Evolutionary conservation across 805 yeast genomes (phyloP), one percentile per base, ranked within the genome.

Genomic region (Metschnikowia drakensbergensis): DNA sequence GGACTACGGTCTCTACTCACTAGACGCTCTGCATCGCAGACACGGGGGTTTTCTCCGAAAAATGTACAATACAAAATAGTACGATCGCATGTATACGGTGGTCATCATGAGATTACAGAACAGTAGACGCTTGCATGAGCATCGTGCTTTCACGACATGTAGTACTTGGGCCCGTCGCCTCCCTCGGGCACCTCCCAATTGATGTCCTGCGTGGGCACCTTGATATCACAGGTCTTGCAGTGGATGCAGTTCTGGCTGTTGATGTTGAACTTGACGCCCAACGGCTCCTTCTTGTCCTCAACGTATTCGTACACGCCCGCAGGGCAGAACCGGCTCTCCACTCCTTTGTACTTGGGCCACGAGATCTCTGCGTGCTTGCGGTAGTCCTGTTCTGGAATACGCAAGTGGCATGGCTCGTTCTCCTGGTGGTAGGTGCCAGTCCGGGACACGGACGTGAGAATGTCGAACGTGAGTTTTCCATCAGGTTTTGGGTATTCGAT

Each of bases 111-210:
- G 17, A 17, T 17, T 17, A 17, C 17, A 17, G 17, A 17, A 17
- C 17, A 17, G 17, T 17, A 17, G 17, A 17, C 17, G 17, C 17
- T 17, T 17, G 17, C 17, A 17, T 17, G 17, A 2, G 17, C 17
- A 17, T 17, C 17, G 17, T 17, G 17, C 17, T 17, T 17, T 17
- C 17, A 17, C 17, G 17, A 84, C 84, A 88, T 81, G 65, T 84
- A 84, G 66, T 94, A 94, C 67, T 94, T 94, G 49, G 99, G 99
- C 10, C 99, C 99, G 66, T 87, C 99, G 29, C 98, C 97, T 52
- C 99, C 98, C 72, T 94, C 98, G 6, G 99, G 99, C n/a, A 89
- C 96, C 9, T 83, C 80, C 99, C 99, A 94, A 63, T 81, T 77
- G 53, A 94, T 94, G 63, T 91, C 97, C 69, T 92, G 97, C 0